Conservation (phyloP, 805 yeast genomes). For the Saccharomycopsis vini region DNA sequence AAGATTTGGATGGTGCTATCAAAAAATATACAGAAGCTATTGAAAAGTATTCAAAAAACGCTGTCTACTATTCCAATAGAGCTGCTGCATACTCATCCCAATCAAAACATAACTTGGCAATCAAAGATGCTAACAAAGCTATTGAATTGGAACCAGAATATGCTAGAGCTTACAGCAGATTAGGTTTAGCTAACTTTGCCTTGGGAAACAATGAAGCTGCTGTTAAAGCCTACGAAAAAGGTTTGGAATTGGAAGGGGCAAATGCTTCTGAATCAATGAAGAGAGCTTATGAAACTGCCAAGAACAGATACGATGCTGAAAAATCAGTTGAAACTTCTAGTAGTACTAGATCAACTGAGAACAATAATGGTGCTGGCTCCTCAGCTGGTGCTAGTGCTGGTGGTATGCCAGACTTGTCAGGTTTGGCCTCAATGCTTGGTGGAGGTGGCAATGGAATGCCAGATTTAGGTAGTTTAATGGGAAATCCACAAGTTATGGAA, state of each 20-base stretch:
- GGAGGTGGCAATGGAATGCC: constrained; percentile 65
- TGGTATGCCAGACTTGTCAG: constrained; percentile 73
- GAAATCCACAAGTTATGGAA: constrained; percentile 86
- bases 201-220: constrained; percentile 87
- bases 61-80: constrained; percentile 83
- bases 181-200: constrained; percentile 93
- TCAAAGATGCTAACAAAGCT: constrained; percentile 76
- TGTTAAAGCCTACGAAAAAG: constrained; percentile 81
- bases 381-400: constrained; percentile 23
- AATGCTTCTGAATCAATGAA: constrained; percentile 81
- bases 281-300: constrained; percentile 90
- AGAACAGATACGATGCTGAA: constrained; percentile 75
- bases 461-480: constrained; percentile 59
- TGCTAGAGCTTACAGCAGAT: constrained; percentile 89
- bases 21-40: constrained; percentile 77
- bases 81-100: constrained; percentile 92
- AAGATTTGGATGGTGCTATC: constrained; percentile 63
- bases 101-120: constrained; percentile 66
- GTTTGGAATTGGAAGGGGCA: constrained; percentile 81
- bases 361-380: constrained; percentile 24
- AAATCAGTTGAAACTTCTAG: constrained; percentile 34
- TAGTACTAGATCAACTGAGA: not conserved
- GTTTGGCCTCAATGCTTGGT: constrained; percentile 49
- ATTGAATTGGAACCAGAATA: constrained; percentile 68
- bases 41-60: constrained; percentile 55